A percentile compares a stretch with the other conserved stretches of the same genome.
These are phyloP conservation scores for Taphrina deformans DNA, from an alignment of 1,139 yeast species.

Conservation along the genomic window DNA sequence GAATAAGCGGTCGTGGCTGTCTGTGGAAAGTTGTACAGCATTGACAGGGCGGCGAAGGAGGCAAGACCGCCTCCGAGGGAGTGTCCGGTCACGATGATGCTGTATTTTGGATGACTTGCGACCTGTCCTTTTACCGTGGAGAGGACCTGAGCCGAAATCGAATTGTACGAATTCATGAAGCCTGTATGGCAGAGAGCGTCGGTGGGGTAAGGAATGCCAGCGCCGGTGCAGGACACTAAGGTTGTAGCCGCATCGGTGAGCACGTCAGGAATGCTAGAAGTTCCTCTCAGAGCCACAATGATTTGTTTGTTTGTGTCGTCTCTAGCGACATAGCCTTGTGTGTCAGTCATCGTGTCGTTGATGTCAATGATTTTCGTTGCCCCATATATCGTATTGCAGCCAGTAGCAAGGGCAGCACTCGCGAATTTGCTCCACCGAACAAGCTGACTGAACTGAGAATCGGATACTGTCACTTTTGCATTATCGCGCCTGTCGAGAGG, in stretches of 20 bases:
- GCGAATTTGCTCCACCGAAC: background rate
- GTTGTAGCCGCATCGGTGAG: slow-evolving; percentile 2
- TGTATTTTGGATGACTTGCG: slow-evolving; percentile 51
- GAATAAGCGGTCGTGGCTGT: background rate
- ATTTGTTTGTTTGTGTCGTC: background rate
- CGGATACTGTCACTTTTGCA: background rate
- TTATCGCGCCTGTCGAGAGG: background rate
- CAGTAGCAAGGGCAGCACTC: background rate
- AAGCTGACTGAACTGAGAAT: background rate
- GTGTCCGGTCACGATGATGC: slow-evolving; percentile 62
- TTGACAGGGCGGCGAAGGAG: background rate
- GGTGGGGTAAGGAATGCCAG: background rate
- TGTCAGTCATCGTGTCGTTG: background rate
- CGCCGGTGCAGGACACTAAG: background rate
- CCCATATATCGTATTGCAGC: background rate
- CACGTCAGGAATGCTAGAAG: background rate
- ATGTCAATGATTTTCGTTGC: background rate
- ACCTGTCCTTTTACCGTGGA: background rate
- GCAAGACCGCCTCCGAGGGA: slow-evolving; percentile 75
- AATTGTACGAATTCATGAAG: background rate
- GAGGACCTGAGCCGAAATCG: background rate
- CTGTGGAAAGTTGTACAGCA: background rate
- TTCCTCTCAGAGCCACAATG: background rate
- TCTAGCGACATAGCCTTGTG: background rate
- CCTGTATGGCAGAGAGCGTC: background rate